Percentiles rank a stretch among this genome's conserved stretches.
These are phyloP conservation scores for Boletellus ananiceps DNA, from an alignment of 768 basidiomycete genomes.

Conservation along the genomic window DNA sequence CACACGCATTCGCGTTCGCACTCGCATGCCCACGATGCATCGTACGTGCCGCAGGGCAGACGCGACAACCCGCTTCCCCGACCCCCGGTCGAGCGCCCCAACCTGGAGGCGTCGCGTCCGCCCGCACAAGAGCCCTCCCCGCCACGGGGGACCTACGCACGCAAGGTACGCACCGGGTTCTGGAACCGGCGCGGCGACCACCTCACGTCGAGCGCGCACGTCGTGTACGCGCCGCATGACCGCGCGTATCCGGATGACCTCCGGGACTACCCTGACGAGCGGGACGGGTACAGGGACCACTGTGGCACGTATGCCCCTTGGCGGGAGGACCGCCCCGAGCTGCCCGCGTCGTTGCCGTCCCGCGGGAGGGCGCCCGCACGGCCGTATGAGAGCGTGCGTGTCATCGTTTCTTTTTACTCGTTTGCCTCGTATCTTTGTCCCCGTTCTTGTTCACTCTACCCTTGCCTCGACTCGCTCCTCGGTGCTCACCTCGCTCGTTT, in stretches of 20 bases:
- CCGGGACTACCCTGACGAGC: slow-evolving; percentile 50
- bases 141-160: slow-evolving; percentile 17
- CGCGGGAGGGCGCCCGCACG: slow-evolving; percentile 48
- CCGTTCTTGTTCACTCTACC: no score
- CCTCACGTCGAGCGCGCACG: slow-evolving; percentile 47
- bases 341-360: slow-evolving; percentile 57
- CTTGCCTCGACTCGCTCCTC: no score
- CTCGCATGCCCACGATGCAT: slow-evolving; percentile 4
- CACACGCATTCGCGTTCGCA: background rate
- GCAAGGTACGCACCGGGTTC: slow-evolving; percentile 48
- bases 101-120: slow-evolving; percentile 23
- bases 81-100: slow-evolving; percentile 25
- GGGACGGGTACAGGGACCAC: slow-evolving; percentile 55
- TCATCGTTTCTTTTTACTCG: background rate
- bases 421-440: no score
- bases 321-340: slow-evolving; percentile 45
- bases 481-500: background rate
- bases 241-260: slow-evolving; percentile 59
- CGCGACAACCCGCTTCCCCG: slow-evolving; percentile 29
- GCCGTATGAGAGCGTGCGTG: slow-evolving; percentile 54
- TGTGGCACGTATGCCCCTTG: slow-evolving; percentile 40
- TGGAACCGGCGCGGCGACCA: slow-evolving; percentile 81
- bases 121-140: slow-evolving; percentile 30
- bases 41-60: slow-evolving; percentile 6
- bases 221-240: slow-evolving; percentile 62